phyloP scores from a whole-genome alignment of 805 yeast species.

The Ogataea degrootiae region DNA sequence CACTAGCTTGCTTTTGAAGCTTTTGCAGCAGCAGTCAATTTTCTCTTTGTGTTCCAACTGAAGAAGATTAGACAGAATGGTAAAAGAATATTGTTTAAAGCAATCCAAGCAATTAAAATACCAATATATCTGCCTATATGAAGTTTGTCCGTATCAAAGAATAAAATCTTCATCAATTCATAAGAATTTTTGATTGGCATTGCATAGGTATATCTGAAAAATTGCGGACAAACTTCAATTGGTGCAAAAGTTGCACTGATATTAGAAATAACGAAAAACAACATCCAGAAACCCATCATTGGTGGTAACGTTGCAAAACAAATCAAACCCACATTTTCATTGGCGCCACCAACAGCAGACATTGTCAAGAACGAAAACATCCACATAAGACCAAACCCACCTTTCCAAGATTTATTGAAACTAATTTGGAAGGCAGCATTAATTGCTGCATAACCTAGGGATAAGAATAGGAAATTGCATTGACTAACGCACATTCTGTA shows the following conservation, averaged over 20 bases:
- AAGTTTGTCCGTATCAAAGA: slow-evolving; percentile 54
- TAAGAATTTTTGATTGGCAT: slow-evolving; percentile 65
- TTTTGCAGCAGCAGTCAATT: slow-evolving; percentile 5
- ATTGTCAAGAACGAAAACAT: slow-evolving; percentile 60
- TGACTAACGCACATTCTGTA: slow-evolving; percentile 51
- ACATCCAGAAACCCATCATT: slow-evolving; percentile 63
- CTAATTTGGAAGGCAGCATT: slow-evolving; percentile 66
- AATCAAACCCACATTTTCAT: slow-evolving; percentile 57
- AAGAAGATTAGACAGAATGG: slow-evolving; percentile 43
- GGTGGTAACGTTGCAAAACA: slow-evolving; percentile 56
- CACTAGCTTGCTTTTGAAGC: neutral
- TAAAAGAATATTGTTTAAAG: slow-evolving; percentile 37
- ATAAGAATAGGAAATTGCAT: slow-evolving; percentile 49
- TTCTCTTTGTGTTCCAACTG: slow-evolving; percentile 32
- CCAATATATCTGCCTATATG: slow-evolving; percentile 58
- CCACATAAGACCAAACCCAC: slow-evolving; percentile 76
- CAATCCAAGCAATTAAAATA: slow-evolving; percentile 57
- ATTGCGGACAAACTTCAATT: slow-evolving; percentile 49
- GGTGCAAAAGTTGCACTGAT: slow-evolving; percentile 68
- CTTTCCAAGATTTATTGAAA: slow-evolving; percentile 48
- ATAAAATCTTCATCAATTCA: slow-evolving; percentile 55
- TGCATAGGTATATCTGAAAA: slow-evolving; percentile 62
- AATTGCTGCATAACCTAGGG: slow-evolving; percentile 54
- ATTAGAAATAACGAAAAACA: slow-evolving; percentile 65
- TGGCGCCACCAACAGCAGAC: slow-evolving; percentile 74